Evolutionary conservation across 768 basidiomycete genomes (phyloP).

Genomic region (Pisolithus albus): DNA sequence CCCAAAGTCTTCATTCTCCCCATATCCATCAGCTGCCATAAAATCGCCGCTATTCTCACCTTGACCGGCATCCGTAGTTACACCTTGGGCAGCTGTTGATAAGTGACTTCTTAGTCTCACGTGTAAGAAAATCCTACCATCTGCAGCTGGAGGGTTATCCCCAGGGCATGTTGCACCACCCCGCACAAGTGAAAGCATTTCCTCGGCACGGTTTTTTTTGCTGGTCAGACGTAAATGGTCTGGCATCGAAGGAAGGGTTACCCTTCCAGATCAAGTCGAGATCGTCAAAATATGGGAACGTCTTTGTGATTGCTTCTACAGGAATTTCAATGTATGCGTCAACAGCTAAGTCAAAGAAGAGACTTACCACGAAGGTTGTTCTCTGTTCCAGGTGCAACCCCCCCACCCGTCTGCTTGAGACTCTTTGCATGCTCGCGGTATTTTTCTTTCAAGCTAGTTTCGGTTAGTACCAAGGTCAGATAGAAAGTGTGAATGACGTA

Average conservation of each 20-base stretch:
- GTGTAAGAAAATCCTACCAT: no score
- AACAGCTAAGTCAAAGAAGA: background rate
- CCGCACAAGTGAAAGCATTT: no score
- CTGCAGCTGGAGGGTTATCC: no score
- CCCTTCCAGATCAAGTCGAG: background rate
- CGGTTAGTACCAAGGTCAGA: no score
- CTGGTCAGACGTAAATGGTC: background rate
- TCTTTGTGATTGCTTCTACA: background rate
- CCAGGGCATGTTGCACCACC: no score
- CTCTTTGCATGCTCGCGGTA: background rate
- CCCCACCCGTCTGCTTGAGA: background rate
- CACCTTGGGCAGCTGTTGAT: background rate
- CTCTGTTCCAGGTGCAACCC: background rate
- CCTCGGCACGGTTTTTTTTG: no score
- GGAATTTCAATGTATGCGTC: background rate
- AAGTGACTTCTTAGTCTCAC: no score
- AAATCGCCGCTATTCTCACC: background rate
- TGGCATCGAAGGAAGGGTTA: background rate
- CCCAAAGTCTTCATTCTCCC: background rate
- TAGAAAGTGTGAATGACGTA: no score
- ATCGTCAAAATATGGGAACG: background rate
- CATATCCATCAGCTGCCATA: background rate
- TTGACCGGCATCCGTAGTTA: no score
- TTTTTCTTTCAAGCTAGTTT: background rate
- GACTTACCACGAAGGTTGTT: background rate